A percentile compares a stretch with the other conserved stretches of the same genome.
These are phyloP conservation scores for Serendipita sp. DNA, from an alignment of 1,284 basidiomycete species.

Conservation along the genomic window DNA sequence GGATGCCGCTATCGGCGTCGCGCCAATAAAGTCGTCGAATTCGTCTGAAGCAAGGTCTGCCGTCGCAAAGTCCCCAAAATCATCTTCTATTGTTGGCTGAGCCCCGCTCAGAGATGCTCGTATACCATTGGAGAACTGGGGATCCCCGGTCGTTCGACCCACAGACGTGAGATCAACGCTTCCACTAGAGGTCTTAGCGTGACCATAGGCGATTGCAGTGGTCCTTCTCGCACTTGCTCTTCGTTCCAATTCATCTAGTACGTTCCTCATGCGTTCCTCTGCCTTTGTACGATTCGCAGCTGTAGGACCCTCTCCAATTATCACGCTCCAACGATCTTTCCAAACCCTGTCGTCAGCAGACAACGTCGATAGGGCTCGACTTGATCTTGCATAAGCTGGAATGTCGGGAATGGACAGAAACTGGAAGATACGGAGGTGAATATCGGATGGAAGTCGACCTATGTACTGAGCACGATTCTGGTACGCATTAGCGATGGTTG, in stretches of 20 bases:
- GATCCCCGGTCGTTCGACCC: not conserved
- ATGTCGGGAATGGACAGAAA: constrained; percentile 68
- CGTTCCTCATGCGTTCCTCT: constrained; percentile 24
- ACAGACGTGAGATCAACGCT: constrained; percentile 6
- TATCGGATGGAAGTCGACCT: constrained; percentile 62
- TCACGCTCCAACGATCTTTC: constrained; percentile 46
- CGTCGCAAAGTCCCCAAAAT: constrained; percentile 78
- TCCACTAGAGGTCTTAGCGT: constrained; percentile 13
- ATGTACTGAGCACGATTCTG: constrained; percentile 33
- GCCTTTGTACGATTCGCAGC: not conserved
- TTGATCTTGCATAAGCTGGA: constrained; percentile 55
- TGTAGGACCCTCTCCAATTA: not conserved
- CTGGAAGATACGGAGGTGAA: constrained; percentile 59
- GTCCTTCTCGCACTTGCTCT: constrained; percentile 15
- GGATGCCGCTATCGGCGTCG: constrained; percentile 3
- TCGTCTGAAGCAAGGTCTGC: constrained; percentile 34
- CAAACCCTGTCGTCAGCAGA: constrained; percentile 59
- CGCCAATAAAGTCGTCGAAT: constrained; percentile 45
- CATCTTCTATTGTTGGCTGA: constrained; percentile 40
- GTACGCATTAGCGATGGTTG: constrained; percentile 12
- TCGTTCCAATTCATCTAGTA: constrained; percentile 50
- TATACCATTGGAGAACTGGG: not conserved
- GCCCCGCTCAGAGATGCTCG: constrained; percentile 5
- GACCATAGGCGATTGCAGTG: constrained; percentile 12
- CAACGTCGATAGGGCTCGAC: constrained; percentile 49